Conservation (phyloP, 2,329 filamentous ascomycete genomes). For the Ophiostoma piceae region DNA sequence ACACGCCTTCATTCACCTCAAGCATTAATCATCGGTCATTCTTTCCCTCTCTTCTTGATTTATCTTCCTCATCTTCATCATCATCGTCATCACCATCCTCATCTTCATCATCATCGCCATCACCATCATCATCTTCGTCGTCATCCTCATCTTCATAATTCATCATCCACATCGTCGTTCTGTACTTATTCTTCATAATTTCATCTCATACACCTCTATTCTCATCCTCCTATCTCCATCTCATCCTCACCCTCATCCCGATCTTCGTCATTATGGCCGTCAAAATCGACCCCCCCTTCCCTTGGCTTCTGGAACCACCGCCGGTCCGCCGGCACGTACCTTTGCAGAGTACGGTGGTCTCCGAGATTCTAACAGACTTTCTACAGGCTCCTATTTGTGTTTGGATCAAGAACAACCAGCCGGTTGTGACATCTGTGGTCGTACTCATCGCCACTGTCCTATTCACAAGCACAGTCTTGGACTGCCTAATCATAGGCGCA, state of each 20-base stretch:
- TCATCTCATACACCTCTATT: neutral
- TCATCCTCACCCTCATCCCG: neutral
- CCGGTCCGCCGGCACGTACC: neutral
- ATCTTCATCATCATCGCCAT: neutral
- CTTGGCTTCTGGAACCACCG: neutral
- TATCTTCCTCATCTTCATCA: neutral
- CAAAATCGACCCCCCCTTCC: neutral
- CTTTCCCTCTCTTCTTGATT: neutral
- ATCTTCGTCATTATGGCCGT: neutral
- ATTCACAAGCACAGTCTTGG: conserved; percentile 32
- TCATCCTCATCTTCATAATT: neutral
- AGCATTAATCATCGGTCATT: neutral
- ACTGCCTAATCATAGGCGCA: conserved; percentile 26
- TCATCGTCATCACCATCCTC: neutral
- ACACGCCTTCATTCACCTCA: neutral
- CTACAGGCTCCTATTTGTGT: conserved; percentile 30
- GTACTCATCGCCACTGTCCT: conserved; percentile 35
- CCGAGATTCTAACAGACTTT: neutral
- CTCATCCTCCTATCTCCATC: neutral
- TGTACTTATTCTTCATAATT: neutral
- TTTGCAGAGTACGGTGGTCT: neutral
- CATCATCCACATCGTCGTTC: no score
- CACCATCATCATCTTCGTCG: neutral
- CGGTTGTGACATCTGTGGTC: conserved; percentile 30
- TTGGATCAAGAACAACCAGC: neutral